Percentiles rank a stretch among this genome's conserved stretches.
phyloP scores from a whole-genome alignment of 306 rosid species.

The Vigna radiata region DNA sequence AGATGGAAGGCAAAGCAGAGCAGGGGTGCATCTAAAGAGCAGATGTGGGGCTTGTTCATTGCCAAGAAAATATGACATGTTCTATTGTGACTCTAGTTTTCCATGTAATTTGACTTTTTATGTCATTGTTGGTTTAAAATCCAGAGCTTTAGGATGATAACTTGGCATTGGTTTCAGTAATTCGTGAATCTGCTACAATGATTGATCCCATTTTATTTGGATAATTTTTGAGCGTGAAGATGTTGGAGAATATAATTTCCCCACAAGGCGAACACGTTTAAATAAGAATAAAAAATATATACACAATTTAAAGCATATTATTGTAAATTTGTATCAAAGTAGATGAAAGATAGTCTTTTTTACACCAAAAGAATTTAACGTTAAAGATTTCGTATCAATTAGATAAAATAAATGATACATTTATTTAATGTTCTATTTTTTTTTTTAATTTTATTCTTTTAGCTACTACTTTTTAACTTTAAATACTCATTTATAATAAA shows the following conservation, averaged over 20 bases:
- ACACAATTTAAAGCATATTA: too few species aligned
- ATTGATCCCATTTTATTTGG: not conserved
- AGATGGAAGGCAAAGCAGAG: constrained; percentile 71
- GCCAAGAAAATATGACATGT: constrained; percentile 69
- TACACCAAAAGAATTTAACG: too few species aligned
- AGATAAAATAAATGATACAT: too few species aligned
- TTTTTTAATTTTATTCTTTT: too few species aligned
- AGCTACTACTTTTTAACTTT: too few species aligned
- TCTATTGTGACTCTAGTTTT: constrained; percentile 16
- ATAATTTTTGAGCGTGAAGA: not conserved
- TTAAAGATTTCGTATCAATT: too few species aligned
- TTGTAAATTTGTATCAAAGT: too few species aligned
- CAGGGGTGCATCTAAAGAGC: constrained; percentile 65
- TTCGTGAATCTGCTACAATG: not conserved
- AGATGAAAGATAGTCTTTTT: too few species aligned
- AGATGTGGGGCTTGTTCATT: constrained; percentile 74
- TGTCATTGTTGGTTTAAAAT: constrained; percentile 6
- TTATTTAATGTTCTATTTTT: too few species aligned
- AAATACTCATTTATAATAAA: too few species aligned
- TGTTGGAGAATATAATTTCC: not conserved
- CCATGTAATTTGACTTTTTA: not conserved
- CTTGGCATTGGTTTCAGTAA: constrained; percentile 5
- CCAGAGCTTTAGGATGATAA: not conserved
- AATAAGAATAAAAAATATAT: too few species aligned
- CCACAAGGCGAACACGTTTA: too few species aligned